Percentiles rank a stretch among this genome's conserved stretches.
These are phyloP conservation scores for Mortierella hygrophila DNA, from an alignment of 192 early-diverging fungal species.

Conservation along the genomic window DNA sequence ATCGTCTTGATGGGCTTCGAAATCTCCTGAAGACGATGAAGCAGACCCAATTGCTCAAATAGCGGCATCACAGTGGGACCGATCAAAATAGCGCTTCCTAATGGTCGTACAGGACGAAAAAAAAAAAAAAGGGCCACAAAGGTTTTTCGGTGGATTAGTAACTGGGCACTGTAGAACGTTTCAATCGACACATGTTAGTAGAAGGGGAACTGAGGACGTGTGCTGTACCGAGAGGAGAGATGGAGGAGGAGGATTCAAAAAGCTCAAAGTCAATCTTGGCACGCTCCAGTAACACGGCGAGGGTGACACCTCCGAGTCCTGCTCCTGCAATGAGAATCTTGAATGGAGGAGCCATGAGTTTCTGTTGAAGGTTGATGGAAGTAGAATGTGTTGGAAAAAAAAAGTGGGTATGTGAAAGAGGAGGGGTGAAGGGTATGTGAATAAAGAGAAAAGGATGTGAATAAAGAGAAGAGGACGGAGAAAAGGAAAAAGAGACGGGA, in stretches of 20 bases:
- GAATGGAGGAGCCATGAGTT: conserved; percentile 21
- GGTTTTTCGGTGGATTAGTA: neutral
- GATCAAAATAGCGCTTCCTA: conserved; percentile 26
- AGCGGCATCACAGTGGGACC: conserved; percentile 30
- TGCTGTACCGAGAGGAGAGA: conserved; percentile 7
- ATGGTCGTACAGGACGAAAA: neutral
- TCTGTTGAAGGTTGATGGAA: neutral
- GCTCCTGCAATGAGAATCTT: conserved; percentile 39
- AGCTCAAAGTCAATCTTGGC: conserved; percentile 29
- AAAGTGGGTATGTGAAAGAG: neutral
- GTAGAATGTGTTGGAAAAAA: neutral
- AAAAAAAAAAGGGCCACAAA: neutral
- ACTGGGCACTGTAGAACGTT: neutral
- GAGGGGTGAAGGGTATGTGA: neutral
- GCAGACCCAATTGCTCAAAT: conserved; percentile 34
- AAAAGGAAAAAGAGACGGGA: conserved; percentile 2
- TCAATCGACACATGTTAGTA: too few species aligned
- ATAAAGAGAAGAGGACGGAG: neutral
- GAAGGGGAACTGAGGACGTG: neutral
- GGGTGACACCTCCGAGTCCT: conserved; percentile 32
- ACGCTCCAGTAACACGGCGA: conserved; percentile 36
- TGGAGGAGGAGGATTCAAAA: conserved; percentile 5
- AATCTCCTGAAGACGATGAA: conserved; percentile 10
- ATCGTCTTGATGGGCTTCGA: conserved; percentile 29
- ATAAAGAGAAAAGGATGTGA: neutral